These are phyloP conservation scores for Adansonia grandidieri DNA, from an alignment of 441 rosid species.

Conservation along the genomic window DNA sequence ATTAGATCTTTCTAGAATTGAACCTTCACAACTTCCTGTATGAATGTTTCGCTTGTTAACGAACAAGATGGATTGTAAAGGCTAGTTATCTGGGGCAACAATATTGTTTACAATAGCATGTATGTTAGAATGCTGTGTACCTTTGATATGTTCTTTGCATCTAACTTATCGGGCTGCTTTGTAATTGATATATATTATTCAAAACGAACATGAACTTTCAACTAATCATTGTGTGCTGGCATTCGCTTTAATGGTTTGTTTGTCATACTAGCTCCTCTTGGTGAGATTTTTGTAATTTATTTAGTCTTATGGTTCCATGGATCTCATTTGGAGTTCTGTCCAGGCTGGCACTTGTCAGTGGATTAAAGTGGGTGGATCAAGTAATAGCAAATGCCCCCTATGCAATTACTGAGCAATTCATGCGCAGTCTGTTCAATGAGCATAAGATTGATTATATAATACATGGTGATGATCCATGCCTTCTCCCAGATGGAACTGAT, in stretches of 20 bases:
- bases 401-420: constrained; percentile 88
- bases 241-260: constrained; percentile 15
- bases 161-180: background rate
- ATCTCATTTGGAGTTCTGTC: constrained; percentile 36
- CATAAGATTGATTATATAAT: constrained; percentile 87
- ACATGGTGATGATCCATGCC: constrained; percentile 97
- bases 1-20: background rate
- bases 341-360: constrained; percentile 89
- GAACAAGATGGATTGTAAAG: constrained; percentile 9
- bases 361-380: constrained; percentile 97
- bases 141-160: background rate
- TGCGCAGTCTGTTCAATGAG: constrained; percentile 82
- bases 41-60: background rate
- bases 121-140: background rate
- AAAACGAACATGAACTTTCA: background rate
- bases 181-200: background rate
- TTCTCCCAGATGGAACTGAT: constrained; percentile 96
- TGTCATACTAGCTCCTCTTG: constrained; percentile 12
- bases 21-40: background rate
- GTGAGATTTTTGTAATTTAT: constrained; percentile 20
- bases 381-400: constrained; percentile 91
- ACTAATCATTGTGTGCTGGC: constrained; percentile 1
- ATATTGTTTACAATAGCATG: background rate
- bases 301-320: constrained; percentile 17
- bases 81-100: background rate